Conservation (phyloP, 495 filamentous ascomycete species). For the Glutinoglossum americanum region DNA sequence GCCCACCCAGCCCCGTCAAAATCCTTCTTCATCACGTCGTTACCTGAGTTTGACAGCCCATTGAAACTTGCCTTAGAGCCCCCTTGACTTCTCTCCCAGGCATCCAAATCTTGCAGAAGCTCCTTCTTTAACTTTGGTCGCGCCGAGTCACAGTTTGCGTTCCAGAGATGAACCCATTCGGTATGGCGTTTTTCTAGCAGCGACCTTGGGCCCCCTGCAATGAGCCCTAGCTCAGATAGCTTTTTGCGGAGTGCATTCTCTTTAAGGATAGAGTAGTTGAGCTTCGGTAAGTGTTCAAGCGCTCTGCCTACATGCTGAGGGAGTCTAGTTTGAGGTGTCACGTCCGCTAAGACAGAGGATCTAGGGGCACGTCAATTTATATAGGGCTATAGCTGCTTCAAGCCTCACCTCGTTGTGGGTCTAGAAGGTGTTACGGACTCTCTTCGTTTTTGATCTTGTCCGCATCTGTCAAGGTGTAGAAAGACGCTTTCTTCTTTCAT, state of each 20-base stretch:
- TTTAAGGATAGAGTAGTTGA: constrained; percentile 65
- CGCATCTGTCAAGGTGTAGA: constrained; percentile 50
- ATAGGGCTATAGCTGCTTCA: neutral
- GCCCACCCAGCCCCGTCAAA: constrained; percentile 69
- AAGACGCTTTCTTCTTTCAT: constrained; percentile 64
- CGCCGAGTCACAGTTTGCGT: constrained; percentile 80
- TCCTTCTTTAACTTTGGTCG: constrained; percentile 46
- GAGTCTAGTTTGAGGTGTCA: neutral
- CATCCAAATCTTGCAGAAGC: constrained; percentile 51
- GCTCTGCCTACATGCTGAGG: constrained; percentile 12
- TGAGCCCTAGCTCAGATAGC: constrained; percentile 62
- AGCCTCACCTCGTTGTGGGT: neutral
- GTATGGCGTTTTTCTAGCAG: constrained; percentile 60
- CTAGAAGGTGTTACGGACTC: neutral
- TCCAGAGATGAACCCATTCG: constrained; percentile 92
- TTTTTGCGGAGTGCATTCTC: constrained; percentile 60
- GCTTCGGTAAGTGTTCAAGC: constrained; percentile 43
- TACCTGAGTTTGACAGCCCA: constrained; percentile 10
- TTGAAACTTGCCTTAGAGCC: constrained; percentile 20
- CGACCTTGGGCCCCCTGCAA: constrained; percentile 37
- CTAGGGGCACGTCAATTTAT: neutral
- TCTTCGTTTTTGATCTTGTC: neutral
- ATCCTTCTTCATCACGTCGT: constrained; percentile 48
- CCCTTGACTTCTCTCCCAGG: constrained; percentile 65
- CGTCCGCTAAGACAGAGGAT: neutral